Evolutionary conservation across 1,284 basidiomycete genomes (phyloP).

Genomic region (Austroboletus niveus): DNA sequence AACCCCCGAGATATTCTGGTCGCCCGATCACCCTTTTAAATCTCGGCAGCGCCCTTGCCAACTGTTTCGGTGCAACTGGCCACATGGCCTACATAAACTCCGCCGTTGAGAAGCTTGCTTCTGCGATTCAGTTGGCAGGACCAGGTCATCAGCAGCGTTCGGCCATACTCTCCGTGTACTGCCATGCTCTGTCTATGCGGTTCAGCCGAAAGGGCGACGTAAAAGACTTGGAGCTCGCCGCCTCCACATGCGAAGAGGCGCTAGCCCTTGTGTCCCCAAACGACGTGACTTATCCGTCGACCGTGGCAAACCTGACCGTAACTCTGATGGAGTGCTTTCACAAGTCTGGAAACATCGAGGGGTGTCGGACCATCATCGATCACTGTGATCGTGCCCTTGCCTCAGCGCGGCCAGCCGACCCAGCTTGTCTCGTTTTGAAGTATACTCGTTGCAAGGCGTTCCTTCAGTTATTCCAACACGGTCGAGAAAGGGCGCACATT

Average conservation of each 20-base stretch:
- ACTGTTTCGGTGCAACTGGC: conserved; percentile 12
- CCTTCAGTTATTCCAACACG: conserved; percentile 8
- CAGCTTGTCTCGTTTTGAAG: conserved; percentile 7
- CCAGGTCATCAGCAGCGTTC: conserved; percentile 7
- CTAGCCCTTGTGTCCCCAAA: conserved; percentile 6
- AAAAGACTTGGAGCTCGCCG: conserved; percentile 15
- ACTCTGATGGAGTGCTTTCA: conserved; percentile 9
- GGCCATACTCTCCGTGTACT: conserved; percentile 16
- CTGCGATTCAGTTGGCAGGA: conserved; percentile 15
- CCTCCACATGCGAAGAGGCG: conserved; percentile 16
- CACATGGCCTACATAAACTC: conserved; percentile 14
- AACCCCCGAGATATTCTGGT: conserved; percentile 5
- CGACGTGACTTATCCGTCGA: conserved; percentile 1
- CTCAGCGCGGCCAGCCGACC: not conserved
- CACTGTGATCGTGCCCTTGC: conserved; percentile 20
- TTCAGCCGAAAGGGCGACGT: conserved; percentile 16
- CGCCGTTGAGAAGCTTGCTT: conserved; percentile 15
- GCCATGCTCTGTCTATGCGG: conserved; percentile 13
- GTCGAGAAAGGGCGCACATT: conserved; percentile 17
- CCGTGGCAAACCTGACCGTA: conserved; percentile 5
- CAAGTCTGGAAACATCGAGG: conserved; percentile 8
- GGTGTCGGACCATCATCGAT: conserved; percentile 19
- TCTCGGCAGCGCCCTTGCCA: conserved; percentile 10
- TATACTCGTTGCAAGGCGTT: conserved; percentile 20
- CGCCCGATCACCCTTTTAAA: conserved; percentile 12